Base-by-base conservation (phyloP, 2,329 filamentous ascomycete species). In the Cordyceps fumosorosea region DNA sequence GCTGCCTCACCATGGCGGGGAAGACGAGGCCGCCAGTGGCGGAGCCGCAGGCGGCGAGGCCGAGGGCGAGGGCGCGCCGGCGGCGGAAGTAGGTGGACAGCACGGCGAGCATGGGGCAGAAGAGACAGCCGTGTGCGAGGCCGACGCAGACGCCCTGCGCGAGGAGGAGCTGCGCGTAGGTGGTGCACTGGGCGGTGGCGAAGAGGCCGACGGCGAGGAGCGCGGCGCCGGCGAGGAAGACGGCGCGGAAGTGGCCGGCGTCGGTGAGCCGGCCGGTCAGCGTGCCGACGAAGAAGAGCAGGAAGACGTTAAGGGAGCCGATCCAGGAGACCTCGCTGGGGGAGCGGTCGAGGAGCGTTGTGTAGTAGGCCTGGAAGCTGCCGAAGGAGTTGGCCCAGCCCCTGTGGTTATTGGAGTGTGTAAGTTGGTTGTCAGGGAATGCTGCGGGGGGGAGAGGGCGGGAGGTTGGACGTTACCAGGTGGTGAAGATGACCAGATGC, bases 31-130 rank as follows among this genome's bases (percentile, higher is more conserved):
- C 84, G 12, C 84, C 84, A 11, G 87, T 79, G 22, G 81, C 82
- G 58, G 80, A 83, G 11, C 87, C 87, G 24, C 79, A 78, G 0
- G 86, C 84, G 1, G 81, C 78, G 22, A 89, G 72, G 16, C 87
- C 87, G 57, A 89, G 81, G 11, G 83, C 86, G 2, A 89, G 72
- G 0, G 81, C 80, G 52, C 84, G 78, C 64, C 77, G 81, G 51
- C 74, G 78, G 60, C 74, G 75, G 68, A 89, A 90, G 67, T 90
- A 90, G 12, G 87, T 87, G 4, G 86, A 83, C 2, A 90, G 75
- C 3, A 88, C 81, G 1, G 87, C 83, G 37, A 90, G 79, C 48
- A 81, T 78, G 0, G 88, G 84, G 54, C 86, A 82, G 72, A 88
- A 90, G 5, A 89, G 72, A 64, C 79, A 83, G 3, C 87, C 88